Conservation (phyloP, 106 monocot genomes). For the Phalaenopsis equestris region DNA sequence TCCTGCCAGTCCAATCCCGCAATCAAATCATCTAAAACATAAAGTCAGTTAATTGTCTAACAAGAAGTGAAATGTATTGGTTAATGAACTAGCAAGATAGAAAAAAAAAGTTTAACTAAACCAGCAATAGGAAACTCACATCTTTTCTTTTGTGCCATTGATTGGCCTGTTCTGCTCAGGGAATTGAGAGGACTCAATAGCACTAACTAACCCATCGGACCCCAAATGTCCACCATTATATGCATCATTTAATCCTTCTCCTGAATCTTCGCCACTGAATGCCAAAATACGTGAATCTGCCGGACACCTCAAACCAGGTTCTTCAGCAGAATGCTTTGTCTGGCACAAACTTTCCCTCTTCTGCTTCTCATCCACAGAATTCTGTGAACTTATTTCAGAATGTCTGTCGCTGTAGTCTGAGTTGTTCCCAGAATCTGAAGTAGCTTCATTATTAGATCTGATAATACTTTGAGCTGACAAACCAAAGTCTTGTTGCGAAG, state of each 20-base stretch:
- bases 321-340: constrained; percentile 13
- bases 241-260: constrained; percentile 60
- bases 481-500: constrained; percentile 8
- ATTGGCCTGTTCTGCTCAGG: constrained; percentile 23
- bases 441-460: constrained; percentile 20
- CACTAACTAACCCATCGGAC: constrained; percentile 42
- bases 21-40: not conserved
- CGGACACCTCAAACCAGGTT: constrained; percentile 15
- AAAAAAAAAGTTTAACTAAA: not conserved
- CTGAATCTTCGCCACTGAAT: constrained; percentile 40
- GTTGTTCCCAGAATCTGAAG: constrained; percentile 33
- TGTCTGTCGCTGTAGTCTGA: constrained; percentile 47
- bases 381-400: constrained; percentile 40
- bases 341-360: not conserved
- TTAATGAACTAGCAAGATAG: not conserved
- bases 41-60: not conserved
- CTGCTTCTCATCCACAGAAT: constrained; percentile 27
- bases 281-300: not conserved
- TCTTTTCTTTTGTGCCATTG: constrained; percentile 18
- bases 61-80: not conserved
- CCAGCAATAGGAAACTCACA: constrained; percentile 20
- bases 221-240: constrained; percentile 61
- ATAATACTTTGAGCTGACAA: constrained; percentile 15
- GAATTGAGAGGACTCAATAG: constrained; percentile 29
- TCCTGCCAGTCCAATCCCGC: not conserved